A percentile compares a stretch with the other conserved stretches of the same genome.
These are phyloP conservation scores for Sporisorium scitamineum DNA, from an alignment of 1,284 basidiomycete genomes.

Conservation along the genomic window DNA sequence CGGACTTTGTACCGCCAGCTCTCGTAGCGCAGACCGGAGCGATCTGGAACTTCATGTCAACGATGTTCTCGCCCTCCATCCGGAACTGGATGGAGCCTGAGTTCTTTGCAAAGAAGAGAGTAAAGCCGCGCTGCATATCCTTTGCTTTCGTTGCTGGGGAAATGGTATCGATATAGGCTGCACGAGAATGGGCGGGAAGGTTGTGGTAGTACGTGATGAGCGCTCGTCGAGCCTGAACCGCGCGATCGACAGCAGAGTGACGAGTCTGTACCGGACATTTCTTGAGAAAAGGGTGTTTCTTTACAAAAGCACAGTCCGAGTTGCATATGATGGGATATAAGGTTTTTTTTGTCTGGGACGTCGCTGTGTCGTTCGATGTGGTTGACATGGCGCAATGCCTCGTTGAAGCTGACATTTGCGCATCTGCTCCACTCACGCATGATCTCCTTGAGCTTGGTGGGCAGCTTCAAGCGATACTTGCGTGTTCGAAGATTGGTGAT, in stretches of 20 bases:
- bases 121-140: neutral
- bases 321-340: neutral
- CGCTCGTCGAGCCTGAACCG: neutral
- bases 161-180: neutral
- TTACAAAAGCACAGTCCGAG: neutral
- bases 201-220: neutral
- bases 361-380: neutral
- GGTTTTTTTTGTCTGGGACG: neutral
- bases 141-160: neutral
- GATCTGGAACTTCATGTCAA: neutral
- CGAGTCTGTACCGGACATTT: neutral
- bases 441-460: neutral
- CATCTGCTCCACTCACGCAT: neutral
- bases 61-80: neutral
- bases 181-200: neutral
- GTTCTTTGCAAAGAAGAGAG: neutral
- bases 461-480: too few species aligned
- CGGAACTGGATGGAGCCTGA: neutral
- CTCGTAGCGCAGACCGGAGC: neutral
- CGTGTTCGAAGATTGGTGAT: neutral
- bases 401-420: neutral
- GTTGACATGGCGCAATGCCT: neutral
- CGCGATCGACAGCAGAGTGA: neutral
- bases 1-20: neutral
- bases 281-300: neutral